Evolutionary conservation across 371 early-diverging fungal genomes (phyloP).

Genomic region (Apophysomyces ossiformis): DNA sequence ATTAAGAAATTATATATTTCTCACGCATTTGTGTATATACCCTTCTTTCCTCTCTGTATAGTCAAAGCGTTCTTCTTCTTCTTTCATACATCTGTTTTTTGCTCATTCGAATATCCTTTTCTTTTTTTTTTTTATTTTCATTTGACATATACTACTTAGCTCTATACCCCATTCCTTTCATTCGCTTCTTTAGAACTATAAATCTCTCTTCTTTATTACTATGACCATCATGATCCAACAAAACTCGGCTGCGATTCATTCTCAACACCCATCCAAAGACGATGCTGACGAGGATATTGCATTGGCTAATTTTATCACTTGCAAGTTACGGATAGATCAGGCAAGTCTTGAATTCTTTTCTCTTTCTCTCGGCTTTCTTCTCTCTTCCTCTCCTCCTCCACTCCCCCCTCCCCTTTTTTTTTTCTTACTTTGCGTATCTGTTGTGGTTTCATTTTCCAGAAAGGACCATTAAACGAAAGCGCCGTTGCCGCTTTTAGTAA

Average conservation of each 20-base stretch:
- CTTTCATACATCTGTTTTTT: not conserved
- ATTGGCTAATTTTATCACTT: constrained; percentile 24
- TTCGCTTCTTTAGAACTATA: not conserved
- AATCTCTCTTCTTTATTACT: constrained; percentile 5
- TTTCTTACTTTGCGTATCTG: not conserved
- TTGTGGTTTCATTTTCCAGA: constrained; percentile 7
- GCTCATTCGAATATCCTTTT: constrained; percentile 21
- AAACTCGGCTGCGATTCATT: not conserved
- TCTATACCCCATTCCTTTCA: not conserved
- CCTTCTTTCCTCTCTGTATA: not conserved
- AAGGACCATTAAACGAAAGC: constrained; percentile 1
- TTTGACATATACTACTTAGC: not conserved
- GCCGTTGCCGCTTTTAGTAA: constrained; percentile 4
- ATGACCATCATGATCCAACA: constrained; percentile 18
- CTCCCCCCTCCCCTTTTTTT: not conserved
- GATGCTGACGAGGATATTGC: constrained; percentile 28
- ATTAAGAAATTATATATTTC: too few species aligned
- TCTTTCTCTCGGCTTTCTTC: constrained; percentile 9
- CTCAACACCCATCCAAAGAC: not conserved
- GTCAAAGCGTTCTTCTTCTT: not conserved
- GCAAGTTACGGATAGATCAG: constrained; percentile 28
- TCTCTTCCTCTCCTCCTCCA: constrained; percentile 14
- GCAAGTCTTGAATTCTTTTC: constrained; percentile 17
- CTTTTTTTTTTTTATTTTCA: not conserved
- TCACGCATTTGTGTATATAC: constrained; percentile 4